phyloP scores from a whole-genome alignment of 768 basidiomycete genomes.

The Tricholoma sp. region DNA sequence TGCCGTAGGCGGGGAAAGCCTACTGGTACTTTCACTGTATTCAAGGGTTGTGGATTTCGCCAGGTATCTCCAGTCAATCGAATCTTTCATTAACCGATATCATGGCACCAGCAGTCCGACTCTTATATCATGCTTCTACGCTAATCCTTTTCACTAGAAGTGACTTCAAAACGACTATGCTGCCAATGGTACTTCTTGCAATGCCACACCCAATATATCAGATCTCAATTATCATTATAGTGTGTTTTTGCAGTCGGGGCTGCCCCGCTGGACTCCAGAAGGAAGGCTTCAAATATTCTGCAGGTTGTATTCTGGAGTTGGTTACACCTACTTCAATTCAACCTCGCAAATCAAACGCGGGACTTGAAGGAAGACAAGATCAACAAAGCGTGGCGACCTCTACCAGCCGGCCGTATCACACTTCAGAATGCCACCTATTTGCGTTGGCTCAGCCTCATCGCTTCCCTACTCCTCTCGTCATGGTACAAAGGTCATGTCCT shows the following conservation, averaged over 20 bases:
- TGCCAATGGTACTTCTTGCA: constrained; percentile 37
- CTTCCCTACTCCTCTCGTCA: constrained; percentile 30
- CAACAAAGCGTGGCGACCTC: constrained; percentile 42
- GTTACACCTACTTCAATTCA: constrained; percentile 40
- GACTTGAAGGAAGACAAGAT: constrained; percentile 36
- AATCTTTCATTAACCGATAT: too few relatives aligned
- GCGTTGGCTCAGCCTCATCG: constrained; percentile 28
- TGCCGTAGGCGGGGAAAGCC: too few relatives aligned
- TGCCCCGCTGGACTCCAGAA: constrained; percentile 13
- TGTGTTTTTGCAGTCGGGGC: constrained; percentile 19
- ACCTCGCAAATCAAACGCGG: constrained; percentile 40
- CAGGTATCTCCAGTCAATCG: too few relatives aligned
- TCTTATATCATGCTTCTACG: constrained; percentile 17
- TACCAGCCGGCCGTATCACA: constrained; percentile 40
- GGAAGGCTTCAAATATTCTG: constrained; percentile 6
- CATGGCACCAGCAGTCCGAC: neutral
- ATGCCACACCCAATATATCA: neutral
- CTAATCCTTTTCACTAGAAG: constrained; percentile 39
- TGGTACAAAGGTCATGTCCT: constrained; percentile 25
- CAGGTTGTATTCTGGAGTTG: constrained; percentile 32
- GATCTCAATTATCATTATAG: constrained; percentile 1
- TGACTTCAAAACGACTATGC: constrained; percentile 40
- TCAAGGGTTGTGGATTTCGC: too few relatives aligned
- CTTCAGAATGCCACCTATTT: constrained; percentile 20
- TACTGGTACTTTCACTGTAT: too few relatives aligned